These are phyloP conservation scores for Citrus mangshanensis DNA, from an alignment of 345 rosid genomes.

Conservation along the genomic window DNA sequence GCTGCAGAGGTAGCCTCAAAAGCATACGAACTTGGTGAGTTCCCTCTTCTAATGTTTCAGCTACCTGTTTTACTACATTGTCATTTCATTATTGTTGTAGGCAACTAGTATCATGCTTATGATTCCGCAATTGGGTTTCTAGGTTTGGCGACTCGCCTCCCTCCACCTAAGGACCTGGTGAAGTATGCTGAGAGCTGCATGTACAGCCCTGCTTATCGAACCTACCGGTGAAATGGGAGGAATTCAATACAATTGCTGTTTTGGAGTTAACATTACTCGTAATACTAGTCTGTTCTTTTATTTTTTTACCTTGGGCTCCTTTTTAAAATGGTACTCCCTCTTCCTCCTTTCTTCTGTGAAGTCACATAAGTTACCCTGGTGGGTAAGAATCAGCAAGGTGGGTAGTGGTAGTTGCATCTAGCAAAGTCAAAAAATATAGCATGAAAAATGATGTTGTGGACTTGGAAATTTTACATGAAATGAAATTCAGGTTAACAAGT, in stretches of 20 bases:
- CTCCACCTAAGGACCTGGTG: constrained; percentile 71
- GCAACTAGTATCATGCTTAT: neutral
- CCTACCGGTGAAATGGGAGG: constrained; percentile 47
- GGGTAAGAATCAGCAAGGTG: neutral
- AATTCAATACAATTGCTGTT: neutral
- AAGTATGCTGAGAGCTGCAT: constrained; percentile 84
- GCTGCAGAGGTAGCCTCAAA: constrained; percentile 90
- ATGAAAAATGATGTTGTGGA: constrained; percentile 6
- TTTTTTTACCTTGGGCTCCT: neutral
- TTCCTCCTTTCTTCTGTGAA: neutral
- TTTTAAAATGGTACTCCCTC: neutral
- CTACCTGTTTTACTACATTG: neutral
- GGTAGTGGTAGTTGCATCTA: constrained; percentile 11
- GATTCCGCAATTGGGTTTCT: neutral
- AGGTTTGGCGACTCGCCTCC: constrained; percentile 90
- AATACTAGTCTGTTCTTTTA: neutral
- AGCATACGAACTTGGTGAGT: constrained; percentile 89
- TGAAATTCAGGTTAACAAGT: neutral
- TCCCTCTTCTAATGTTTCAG: neutral
- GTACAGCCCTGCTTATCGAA: constrained; percentile 81
- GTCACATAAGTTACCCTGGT: neutral
- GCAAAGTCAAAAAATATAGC: neutral
- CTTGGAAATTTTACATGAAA: neutral
- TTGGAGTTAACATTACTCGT: neutral
- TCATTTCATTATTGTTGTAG: neutral